Evolutionary conservation across 306 rosid genomes (phyloP).

Genomic region (Cicer judaicum): DNA sequence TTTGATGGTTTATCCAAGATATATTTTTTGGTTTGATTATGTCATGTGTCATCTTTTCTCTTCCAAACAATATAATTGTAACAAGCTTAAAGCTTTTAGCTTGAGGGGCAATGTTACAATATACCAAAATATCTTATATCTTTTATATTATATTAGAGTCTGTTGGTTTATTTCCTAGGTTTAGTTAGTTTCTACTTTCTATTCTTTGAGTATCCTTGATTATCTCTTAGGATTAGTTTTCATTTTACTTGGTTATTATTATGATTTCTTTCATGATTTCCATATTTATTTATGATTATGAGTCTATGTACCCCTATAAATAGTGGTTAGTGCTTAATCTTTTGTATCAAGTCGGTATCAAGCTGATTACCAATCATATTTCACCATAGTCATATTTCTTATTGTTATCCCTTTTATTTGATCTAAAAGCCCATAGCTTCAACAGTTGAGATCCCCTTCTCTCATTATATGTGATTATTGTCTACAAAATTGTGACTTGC

Average conservation of each 20-base stretch:
- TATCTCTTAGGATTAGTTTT: not conserved
- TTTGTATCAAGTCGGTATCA: not conserved
- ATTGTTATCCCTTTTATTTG: not conserved
- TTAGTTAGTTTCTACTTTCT: not conserved
- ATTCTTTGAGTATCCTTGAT: not conserved
- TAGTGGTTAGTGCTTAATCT: slow-evolving; percentile 1
- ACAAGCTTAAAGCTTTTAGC: not conserved
- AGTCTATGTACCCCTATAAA: not conserved
- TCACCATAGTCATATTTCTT: not conserved
- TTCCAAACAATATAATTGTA: not conserved
- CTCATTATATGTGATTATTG: slow-evolving; percentile 33
- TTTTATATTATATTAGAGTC: not conserved
- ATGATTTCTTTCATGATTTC: not conserved
- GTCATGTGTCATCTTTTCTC: not conserved
- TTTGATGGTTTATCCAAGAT: not conserved
- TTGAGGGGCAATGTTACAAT: not conserved
- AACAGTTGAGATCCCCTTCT: not conserved
- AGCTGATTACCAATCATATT: slow-evolving; percentile 7
- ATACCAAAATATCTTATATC: not conserved
- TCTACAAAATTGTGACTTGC: slow-evolving; percentile 17
- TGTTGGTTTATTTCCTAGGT: not conserved
- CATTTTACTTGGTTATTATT: slow-evolving; percentile 2
- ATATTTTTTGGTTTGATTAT: not conserved
- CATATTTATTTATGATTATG: not conserved
- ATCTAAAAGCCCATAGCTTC: not conserved